These are phyloP conservation scores for Podaxis rugospora DNA, from an alignment of 768 basidiomycete species.

Conservation along the genomic window DNA sequence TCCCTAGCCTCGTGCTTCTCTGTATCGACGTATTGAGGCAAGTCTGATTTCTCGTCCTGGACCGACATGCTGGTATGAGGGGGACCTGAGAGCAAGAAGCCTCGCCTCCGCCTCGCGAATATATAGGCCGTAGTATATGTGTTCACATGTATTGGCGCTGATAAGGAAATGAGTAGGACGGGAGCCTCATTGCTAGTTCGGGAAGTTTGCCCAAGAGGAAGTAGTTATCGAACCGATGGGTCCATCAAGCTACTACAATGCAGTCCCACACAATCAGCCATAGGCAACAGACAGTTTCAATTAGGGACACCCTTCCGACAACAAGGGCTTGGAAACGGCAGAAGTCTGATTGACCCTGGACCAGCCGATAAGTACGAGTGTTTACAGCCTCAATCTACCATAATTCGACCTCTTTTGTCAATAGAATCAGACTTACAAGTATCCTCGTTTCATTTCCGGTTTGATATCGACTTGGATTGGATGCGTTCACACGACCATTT, in stretches of 20 bases:
- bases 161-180: not conserved
- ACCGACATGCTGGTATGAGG: constrained; percentile 27
- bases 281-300: not conserved
- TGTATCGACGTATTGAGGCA: constrained; percentile 20
- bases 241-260: not conserved
- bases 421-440: no score
- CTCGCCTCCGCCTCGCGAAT: constrained; percentile 9
- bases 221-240: not conserved
- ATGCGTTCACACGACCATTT: not conserved
- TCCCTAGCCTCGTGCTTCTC: constrained; percentile 27
- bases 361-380: not conserved
- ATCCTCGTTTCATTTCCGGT: not conserved
- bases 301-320: not conserved
- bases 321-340: not conserved
- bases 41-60: constrained; percentile 23
- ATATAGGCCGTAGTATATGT: not conserved
- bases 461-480: not conserved
- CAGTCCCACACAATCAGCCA: not conserved
- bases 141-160: not conserved
- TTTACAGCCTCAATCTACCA: not conserved
- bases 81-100: constrained; percentile 19
- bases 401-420: not conserved
- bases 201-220: not conserved
- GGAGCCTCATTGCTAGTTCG: not conserved
- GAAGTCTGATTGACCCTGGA: not conserved